Base-by-base conservation (phyloP, 139 green algal genomes). In the Parachlorella kessleri region DNA sequence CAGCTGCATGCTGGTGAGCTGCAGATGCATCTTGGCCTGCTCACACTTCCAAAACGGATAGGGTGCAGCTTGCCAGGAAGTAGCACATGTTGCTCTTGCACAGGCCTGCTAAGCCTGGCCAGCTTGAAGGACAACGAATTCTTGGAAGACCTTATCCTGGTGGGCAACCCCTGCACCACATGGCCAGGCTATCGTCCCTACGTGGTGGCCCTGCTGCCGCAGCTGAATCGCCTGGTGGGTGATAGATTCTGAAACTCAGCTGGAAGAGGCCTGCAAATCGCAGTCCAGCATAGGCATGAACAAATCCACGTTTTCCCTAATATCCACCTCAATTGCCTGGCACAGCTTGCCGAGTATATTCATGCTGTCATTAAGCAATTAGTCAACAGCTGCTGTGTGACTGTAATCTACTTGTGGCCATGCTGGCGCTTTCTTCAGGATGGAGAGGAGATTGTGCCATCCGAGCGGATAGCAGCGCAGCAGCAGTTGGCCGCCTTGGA, bases 161-260 rank as follows among this genome's bases (percentile, higher is more conserved):
- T 94, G 63, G 94, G 95, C 53, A 98, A 98, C 84, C 95, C 95
- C 8, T 98, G 95, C 81, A 73, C 86, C 53, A 84, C 93, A 48
- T 97, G 93, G 92, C 76, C 77, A 3, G 88, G 86, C 4, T 98
- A 96, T 80, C 76, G 93, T 21, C 68, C 84, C 26, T 98, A 91
- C 55, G 90, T 98, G 8, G 77, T 98, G 10, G 93, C 83, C 6
- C 90, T 76, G n/a, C 77, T 98, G 54, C 91, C 91, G 4, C 84
- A 92, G 35, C 80, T 98, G 9, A 74, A 79, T 8, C 80, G 80
- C 48, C 79, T 96, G 87, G 92, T 95, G 41, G 23, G 85, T 72
- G n/a, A n/a, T n/a, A n/a, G n/a, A n/a, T n/a, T n/a, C n/a, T n/a
- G n/a, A n/a, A n/a, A n/a, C n/a, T n/a, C n/a, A n/a, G n/a, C n/a